A percentile compares a stretch with the other conserved stretches of the same genome.
Evolutionary conservation across 2,329 filamentous ascomycete species (phyloP).

Genomic region (Ophiostoma ulmi): DNA sequence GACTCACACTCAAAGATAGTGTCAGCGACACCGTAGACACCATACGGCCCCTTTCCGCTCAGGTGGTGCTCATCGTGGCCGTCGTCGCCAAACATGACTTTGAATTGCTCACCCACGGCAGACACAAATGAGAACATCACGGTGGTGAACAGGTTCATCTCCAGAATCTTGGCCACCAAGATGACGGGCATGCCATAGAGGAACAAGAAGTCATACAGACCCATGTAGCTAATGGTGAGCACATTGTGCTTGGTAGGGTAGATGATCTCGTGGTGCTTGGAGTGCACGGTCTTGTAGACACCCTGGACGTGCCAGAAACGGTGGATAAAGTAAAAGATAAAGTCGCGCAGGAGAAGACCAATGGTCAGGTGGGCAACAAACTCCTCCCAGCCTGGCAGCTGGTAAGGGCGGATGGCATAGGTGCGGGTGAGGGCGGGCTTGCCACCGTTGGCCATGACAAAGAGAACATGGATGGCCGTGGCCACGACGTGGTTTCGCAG

Average conservation of each 20-base stretch:
- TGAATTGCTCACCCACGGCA: slow-evolving; percentile 2
- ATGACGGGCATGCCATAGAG: slow-evolving; percentile 13
- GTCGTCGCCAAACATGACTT: slow-evolving; percentile 10
- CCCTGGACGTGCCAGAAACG: slow-evolving; percentile 8
- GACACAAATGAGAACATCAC: slow-evolving; percentile 10
- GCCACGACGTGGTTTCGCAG: slow-evolving; percentile 12
- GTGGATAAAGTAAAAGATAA: slow-evolving; percentile 10
- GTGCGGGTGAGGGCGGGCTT: slow-evolving; percentile 4
- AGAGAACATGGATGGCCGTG: slow-evolving; percentile 5
- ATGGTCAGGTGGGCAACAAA: slow-evolving; percentile 3
- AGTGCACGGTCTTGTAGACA: slow-evolving; percentile 1
- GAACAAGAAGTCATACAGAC: not conserved
- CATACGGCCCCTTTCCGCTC: slow-evolving; percentile 7
- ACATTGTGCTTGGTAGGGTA: slow-evolving; percentile 14
- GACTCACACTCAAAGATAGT: not conserved
- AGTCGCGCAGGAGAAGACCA: slow-evolving; percentile 10
- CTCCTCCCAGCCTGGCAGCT: slow-evolving; percentile 10
- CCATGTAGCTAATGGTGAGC: slow-evolving; percentile 18
- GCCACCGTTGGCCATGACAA: not conserved
- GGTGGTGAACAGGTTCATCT: slow-evolving; percentile 12
- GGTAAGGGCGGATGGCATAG: slow-evolving; percentile 11
- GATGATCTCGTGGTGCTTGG: slow-evolving; percentile 15
- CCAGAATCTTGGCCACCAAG: not conserved
- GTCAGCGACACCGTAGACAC: slow-evolving; percentile 11
- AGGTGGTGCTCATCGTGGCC: slow-evolving; percentile 16